Evolutionary conservation across 768 basidiomycete species (phyloP).

Genomic region (Chiua virens): DNA sequence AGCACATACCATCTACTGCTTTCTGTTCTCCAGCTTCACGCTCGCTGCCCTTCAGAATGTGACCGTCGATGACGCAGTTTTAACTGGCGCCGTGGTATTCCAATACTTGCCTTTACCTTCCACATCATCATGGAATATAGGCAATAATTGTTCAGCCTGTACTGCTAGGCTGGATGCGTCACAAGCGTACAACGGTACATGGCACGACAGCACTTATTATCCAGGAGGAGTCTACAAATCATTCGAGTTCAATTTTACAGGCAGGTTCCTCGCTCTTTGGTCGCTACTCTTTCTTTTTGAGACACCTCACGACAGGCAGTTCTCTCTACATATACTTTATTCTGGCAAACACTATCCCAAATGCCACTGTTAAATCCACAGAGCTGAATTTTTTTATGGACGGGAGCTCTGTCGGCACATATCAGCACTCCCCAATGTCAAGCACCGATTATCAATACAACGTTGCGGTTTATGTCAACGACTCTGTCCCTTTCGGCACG

Average conservation of each 20-base stretch:
- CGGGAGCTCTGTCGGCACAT: neutral
- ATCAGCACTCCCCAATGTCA: neutral
- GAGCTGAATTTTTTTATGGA: conserved; percentile 12
- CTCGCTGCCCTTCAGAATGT: conserved; percentile 12
- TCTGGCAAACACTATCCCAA: neutral
- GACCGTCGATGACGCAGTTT: conserved; percentile 15
- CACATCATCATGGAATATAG: conserved; percentile 2
- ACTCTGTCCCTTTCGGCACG: neutral
- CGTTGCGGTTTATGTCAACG: conserved; percentile 12
- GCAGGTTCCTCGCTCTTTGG: neutral
- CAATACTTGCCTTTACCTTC: conserved; percentile 12
- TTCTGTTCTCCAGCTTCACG: neutral
- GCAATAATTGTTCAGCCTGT: conserved; percentile 3
- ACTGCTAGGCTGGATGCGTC: neutral
- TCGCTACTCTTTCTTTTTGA: neutral
- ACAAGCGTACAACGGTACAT: conserved; percentile 10
- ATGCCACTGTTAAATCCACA: neutral
- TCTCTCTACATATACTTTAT: conserved; percentile 18
- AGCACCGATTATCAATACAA: conserved; percentile 10
- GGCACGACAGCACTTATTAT: conserved; percentile 15
- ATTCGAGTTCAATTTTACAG: conserved; percentile 11
- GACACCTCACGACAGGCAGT: conserved; percentile 3
- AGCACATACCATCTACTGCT: neutral
- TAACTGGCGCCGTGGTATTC: conserved; percentile 3
- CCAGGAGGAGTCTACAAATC: neutral